These are phyloP conservation scores for Aspergillus latus DNA, from an alignment of 2,329 filamentous ascomycete genomes.

Conservation along the genomic window DNA sequence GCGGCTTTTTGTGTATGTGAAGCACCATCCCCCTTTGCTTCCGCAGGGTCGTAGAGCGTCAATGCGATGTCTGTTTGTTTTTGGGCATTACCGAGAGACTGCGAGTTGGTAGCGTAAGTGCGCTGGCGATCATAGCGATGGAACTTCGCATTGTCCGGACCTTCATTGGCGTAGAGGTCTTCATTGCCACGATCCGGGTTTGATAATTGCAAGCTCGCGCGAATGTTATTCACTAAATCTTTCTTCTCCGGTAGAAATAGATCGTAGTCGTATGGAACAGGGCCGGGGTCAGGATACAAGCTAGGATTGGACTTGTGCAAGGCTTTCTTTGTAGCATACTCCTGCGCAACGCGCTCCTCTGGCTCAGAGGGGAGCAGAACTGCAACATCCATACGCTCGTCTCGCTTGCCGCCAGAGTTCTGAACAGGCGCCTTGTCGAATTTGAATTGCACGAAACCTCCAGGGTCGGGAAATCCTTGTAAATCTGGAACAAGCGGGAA, in stretches of 20 bases:
- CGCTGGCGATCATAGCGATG: slow-evolving; percentile 59
- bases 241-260: slow-evolving; percentile 56
- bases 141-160: slow-evolving; percentile 44
- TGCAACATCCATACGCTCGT: slow-evolving; percentile 60
- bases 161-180: slow-evolving; percentile 49
- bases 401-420: slow-evolving; percentile 50
- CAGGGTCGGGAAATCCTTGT: slow-evolving; percentile 58
- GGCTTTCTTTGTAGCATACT: slow-evolving; percentile 49
- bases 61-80: slow-evolving; percentile 59
- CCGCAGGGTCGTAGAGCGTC: slow-evolving; percentile 55
- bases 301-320: slow-evolving; percentile 52
- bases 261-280: slow-evolving; percentile 59
- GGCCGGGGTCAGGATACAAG: slow-evolving; percentile 53
- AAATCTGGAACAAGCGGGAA: slow-evolving; percentile 64
- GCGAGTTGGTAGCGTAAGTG: slow-evolving; percentile 60
- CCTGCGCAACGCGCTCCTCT: slow-evolving; percentile 49
- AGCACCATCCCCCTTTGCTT: slow-evolving; percentile 22
- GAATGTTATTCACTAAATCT: slow-evolving; percentile 51
- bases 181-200: slow-evolving; percentile 56
- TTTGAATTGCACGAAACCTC: slow-evolving; percentile 61
- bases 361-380: slow-evolving; percentile 55
- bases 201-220: slow-evolving; percentile 55
- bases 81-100: slow-evolving; percentile 52
- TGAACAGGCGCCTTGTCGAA: slow-evolving; percentile 61
- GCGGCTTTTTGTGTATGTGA: slow-evolving; percentile 52